Evolutionary conservation across 2,329 filamentous ascomycete species (phyloP), one percentile per base, ranked within the genome.

Genomic region (Cordyceps cateniannulata): DNA sequence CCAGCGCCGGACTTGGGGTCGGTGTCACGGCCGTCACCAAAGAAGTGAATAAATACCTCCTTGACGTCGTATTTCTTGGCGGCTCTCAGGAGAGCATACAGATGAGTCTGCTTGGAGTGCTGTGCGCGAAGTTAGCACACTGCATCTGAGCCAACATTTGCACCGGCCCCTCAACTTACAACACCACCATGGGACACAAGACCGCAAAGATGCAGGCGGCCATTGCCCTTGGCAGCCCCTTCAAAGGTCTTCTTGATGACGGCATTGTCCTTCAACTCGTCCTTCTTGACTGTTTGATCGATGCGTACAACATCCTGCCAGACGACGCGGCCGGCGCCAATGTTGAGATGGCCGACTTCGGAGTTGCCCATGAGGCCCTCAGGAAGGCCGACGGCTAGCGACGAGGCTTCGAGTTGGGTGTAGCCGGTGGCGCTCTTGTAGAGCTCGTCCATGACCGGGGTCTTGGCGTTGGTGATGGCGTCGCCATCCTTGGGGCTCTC

Each of bases 331-430:
- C 95, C 95, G 62, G 95, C 95, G 70, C 95, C 95, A 74, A 99
- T 98, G 83, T 99, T 99, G 80, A 99, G 78, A 77, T 99, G 95
- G 64, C 95, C 95, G 75, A 99, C 95, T 77, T 99, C 95, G 69
- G 91, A 96, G 82, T 99, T 99, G 66, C 95, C 95, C 95, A 99
- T 99, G 67, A 99, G 82, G 62, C 95, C 95, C 74, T 99, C 93
- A 22, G 95, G 95, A 58, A 99, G 85, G 66, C 95, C 95, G 66
- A 99, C 95, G 50, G 95, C 95, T 63, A 96, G 85, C 48, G 95
- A 98, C 2, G 95, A 98, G 62, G 95, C 95, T 69, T 99, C 95
- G 64, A 99, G 88, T 79, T 96, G 87, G 65, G 90, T 91, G 79
- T 88, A 99, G 64, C 93, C 93, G 70, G 93, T 87, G 35, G 87